Evolutionary conservation across 345 rosid genomes (phyloP).

Genomic region (Murraya koenigii): DNA sequence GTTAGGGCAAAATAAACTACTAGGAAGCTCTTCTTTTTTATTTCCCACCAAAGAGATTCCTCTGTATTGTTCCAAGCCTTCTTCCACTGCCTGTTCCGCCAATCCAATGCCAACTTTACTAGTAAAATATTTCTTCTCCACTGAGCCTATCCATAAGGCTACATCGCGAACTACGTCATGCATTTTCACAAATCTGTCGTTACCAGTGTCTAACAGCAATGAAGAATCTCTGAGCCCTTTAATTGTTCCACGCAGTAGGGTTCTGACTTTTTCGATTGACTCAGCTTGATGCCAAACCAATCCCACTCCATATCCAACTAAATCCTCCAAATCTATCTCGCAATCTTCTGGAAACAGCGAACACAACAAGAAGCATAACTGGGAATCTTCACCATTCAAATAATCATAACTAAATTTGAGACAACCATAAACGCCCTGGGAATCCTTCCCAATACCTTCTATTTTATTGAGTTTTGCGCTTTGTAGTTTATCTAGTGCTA

Average conservation of each 20-base stretch:
- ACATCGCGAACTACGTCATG: slow-evolving; percentile 10
- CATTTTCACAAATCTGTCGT: slow-evolving; percentile 11
- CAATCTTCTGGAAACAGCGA: slow-evolving; percentile 12
- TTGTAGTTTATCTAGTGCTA: not conserved
- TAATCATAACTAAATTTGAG: not conserved
- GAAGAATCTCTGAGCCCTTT: not conserved
- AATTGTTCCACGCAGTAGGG: not conserved
- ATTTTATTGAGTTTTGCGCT: not conserved
- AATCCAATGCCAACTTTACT: not conserved
- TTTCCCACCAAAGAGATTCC: not conserved
- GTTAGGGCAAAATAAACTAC: not conserved
- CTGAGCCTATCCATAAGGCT: not conserved
- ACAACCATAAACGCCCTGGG: not conserved
- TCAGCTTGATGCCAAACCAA: not conserved
- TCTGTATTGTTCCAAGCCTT: not conserved
- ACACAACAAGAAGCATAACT: slow-evolving; percentile 1
- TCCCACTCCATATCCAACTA: not conserved
- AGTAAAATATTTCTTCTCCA: not conserved
- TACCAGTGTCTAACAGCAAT: not conserved
- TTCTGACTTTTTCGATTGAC: not conserved
- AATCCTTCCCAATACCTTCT: not conserved
- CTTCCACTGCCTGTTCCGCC: not conserved
- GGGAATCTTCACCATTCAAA: not conserved
- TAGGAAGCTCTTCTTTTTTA: not conserved
- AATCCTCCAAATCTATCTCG: not conserved